Evolutionary conservation across 371 early-diverging fungal species (phyloP), one percentile per base, ranked within the genome.

Genomic region (Blakeslea trispora): DNA sequence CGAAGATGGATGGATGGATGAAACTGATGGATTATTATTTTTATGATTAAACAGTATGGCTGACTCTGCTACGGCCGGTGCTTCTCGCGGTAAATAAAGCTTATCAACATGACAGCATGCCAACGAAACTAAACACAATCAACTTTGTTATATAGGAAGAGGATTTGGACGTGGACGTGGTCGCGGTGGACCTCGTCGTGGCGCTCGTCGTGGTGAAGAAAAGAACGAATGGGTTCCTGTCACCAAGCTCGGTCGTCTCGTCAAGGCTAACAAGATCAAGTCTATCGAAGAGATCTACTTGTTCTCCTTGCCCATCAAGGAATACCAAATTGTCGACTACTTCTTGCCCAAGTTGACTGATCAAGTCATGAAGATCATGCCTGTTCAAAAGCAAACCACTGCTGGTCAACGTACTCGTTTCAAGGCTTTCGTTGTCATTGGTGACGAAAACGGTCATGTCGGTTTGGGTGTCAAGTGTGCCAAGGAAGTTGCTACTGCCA

Each of bases 361-460:
- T 76, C 97, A 99, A 82, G 97, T 99, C 69, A 96, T 99, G 91
- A 95, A 96, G 87, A 96, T 99, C 76, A 98, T 96, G 87, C 97
- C 98, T 61, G 99, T 99, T 72, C 99, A 99, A 86, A 99, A 99
- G 91, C 99, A 99, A 85, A 99, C 99, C 70, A 93, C 95, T 79
- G 99, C 99, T 65, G 99, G 99, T 87, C 99, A 99, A 86, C 94
- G 98, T 73, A 99, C 99, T 70, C 93, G 98, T 69, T 99, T 99
- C 91, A 99, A 99, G 92, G 99, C 97, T 63, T 97, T 98, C 71
- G 99, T 98, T 58, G 92, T 95, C 83, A 93, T 99, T 74, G 99
- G 99, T 81, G 99, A 99, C 85, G 84, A 81, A 55, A 85, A 96
- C 71, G 98, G 99, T 60, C 98, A 99, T 86, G 95, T 99, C 71